phyloP scores from a whole-genome alignment of 2,329 filamentous ascomycete species.

The Fusarium stilboides region DNA sequence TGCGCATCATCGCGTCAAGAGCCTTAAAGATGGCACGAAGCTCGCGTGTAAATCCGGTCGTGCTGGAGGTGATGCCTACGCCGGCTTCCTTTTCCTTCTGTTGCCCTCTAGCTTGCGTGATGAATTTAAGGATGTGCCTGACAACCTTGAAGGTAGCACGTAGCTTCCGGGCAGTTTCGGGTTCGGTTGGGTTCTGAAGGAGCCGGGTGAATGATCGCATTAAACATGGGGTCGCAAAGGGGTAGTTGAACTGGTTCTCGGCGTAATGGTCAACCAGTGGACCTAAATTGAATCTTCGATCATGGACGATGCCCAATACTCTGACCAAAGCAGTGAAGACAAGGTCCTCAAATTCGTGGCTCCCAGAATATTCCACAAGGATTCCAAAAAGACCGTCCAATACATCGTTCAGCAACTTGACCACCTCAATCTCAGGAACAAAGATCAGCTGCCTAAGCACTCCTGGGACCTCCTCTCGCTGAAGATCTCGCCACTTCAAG shows the following conservation, averaged over 20 bases:
- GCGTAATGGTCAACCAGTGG: conserved; percentile 94
- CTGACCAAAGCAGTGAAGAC: conserved; percentile 92
- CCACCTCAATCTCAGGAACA: conserved; percentile 96
- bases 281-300: conserved; percentile 91
- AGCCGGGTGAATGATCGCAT: conserved; percentile 89
- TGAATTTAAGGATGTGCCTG: conserved; percentile 93
- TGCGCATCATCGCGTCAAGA: conserved; percentile 91
- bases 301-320: conserved; percentile 93
- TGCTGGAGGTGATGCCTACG: conserved; percentile 85
- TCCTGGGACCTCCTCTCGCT: conserved; percentile 78
- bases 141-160: conserved; percentile 96
- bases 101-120: conserved; percentile 88
- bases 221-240: conserved; percentile 90
- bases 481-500: conserved; percentile 86
- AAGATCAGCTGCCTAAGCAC: conserved; percentile 89
- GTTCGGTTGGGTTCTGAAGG: conserved; percentile 85
- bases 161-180: conserved; percentile 85
- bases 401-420: conserved; percentile 91
- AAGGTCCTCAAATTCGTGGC: conserved; percentile 92
- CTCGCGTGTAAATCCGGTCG: conserved; percentile 83
- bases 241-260: conserved; percentile 90
- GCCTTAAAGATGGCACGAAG: conserved; percentile 90
- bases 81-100: conserved; percentile 91
- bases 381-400: conserved; percentile 94
- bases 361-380: conserved; percentile 89